phyloP scores from a whole-genome alignment of 208 protist species.

The Trypanosoma lewisi region DNA sequence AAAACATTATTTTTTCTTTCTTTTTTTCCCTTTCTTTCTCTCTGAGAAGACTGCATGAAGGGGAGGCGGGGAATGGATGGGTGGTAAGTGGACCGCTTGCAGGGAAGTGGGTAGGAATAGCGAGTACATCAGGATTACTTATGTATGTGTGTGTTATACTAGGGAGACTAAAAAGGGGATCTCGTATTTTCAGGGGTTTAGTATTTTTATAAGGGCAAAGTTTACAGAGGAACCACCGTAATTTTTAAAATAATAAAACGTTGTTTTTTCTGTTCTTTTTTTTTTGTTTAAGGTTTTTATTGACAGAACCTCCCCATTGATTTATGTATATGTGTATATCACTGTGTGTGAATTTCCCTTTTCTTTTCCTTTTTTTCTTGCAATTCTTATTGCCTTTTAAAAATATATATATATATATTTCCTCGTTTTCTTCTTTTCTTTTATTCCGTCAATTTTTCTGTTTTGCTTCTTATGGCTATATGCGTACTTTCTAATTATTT shows the following conservation, averaged over 20 bases:
- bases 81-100: background rate
- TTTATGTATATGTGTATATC: background rate
- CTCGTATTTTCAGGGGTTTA: no score
- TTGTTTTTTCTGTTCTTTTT: slow-evolving; percentile 14
- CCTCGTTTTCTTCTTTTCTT: background rate
- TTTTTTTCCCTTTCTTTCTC: no score
- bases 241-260: no score
- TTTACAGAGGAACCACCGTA: no score
- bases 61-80: background rate
- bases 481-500: no score
- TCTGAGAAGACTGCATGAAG: no score
- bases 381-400: no score
- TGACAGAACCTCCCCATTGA: background rate
- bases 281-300: slow-evolving; percentile 5
- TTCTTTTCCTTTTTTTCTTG: background rate
- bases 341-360: background rate
- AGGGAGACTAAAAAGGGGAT: no score
- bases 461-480: background rate
- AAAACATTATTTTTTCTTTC: slow-evolving; percentile 9
- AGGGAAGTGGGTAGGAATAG: background rate
- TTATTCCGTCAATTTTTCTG: background rate
- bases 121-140: no score
- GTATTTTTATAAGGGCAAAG: no score
- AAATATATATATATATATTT: background rate
- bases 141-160: no score